Evolutionary conservation across 305 asterid species (phyloP), one percentile per base, ranked within the genome.

Genomic region (Plantago coronopus): DNA sequence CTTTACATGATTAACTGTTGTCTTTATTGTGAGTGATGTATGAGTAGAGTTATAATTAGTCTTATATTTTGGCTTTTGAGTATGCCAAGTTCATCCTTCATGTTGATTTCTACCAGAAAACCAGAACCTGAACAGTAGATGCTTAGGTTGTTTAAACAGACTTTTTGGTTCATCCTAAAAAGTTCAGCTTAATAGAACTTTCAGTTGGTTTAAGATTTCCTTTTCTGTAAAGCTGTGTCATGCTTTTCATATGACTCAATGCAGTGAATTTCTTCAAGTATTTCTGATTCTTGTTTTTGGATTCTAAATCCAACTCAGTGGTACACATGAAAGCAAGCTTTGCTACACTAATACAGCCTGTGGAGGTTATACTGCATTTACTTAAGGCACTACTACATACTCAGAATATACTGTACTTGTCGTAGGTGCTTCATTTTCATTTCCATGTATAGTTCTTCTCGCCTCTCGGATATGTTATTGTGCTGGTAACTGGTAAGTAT

Each of bases 1-100:
- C 29, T 57, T 66, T 62, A 59, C 64, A 62, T 63, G 50, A 45
- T 62, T 46, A 25, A 53, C 55, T 61, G 74, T 25, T 13, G 48
- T 65, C 62, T 65, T 64, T 44, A 17, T 19, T 22, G 15, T 19
- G 37, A 51, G 27, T 17, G 38, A 25, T 53, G 17, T 22, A 25
- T 25, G 11, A 23, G 10, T 34, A 9, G 18, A 65, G 43, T 64
- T 54, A 59, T 49, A 27, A 37, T 20, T 29, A 49, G 56, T 59
- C 65, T 64, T 23, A 62, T 61, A n/a, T 50, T 67, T 64, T 17
- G 43, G 66, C 66, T 73, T n/a, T n/a, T n/a, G 19, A 17, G 48
- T 43, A 47, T 64, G 29, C 61, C 57, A 48, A 56, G 74, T 53
- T 60, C 37, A 22, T 54, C 18, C 34, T 27, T 27, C 34, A 27